phyloP scores from a whole-genome alignment of 768 basidiomycete genomes.

The Leccinum sublutescens region DNA sequence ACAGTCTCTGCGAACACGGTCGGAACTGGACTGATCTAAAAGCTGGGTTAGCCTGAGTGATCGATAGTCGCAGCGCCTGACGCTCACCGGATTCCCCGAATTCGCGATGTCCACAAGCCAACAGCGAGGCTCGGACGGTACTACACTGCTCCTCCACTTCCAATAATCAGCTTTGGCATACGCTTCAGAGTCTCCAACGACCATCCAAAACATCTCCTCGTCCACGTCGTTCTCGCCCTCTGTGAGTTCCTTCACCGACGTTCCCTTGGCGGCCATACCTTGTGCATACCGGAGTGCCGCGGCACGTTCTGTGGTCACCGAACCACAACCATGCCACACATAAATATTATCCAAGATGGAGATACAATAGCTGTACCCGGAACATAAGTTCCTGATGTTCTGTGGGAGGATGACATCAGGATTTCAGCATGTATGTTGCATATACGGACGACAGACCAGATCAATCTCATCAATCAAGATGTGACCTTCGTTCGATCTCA shows the following conservation, averaged over 20 bases:
- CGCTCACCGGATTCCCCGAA: conserved; percentile 41
- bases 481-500: conserved; percentile 50
- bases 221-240: conserved; percentile 62
- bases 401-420: conserved; percentile 25
- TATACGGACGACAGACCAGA: conserved; percentile 42
- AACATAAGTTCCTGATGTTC: conserved; percentile 70
- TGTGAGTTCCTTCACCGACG: conserved; percentile 50
- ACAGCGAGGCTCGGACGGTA: conserved; percentile 46
- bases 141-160: conserved; percentile 60
- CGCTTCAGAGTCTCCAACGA: conserved; percentile 63
- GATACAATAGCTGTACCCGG: conserved; percentile 81
- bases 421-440: neutral
- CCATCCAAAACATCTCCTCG: conserved; percentile 86
- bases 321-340: conserved; percentile 81
- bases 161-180: conserved; percentile 83
- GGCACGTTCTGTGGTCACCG: conserved; percentile 52
- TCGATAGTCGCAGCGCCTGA: neutral
- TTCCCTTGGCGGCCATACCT: conserved; percentile 39
- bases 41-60: neutral
- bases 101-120: conserved; percentile 55
- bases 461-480: conserved; percentile 72
- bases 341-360: conserved; percentile 69
- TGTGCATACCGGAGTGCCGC: conserved; percentile 64
- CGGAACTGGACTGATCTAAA: conserved; percentile 47
- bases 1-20: conserved; percentile 40